Conservation (phyloP, 352 stramenopile species). For the Peronospora farinosa region DNA sequence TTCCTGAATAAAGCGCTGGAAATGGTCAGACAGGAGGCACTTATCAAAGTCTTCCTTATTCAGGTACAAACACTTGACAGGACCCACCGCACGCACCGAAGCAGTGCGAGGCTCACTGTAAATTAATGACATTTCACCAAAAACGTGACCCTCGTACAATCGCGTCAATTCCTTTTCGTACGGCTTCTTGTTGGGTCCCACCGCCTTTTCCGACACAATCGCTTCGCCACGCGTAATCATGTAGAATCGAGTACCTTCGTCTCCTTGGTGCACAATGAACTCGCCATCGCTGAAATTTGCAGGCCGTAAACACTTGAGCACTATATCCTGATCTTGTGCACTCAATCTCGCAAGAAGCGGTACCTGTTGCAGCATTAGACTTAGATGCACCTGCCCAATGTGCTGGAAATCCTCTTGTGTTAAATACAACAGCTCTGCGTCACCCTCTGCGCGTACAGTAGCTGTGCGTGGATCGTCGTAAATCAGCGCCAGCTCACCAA, state of each 20-base stretch:
- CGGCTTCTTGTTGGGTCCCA: slow-evolving; percentile 31
- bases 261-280: slow-evolving; percentile 86
- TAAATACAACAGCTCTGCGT: slow-evolving; percentile 79
- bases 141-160: slow-evolving; percentile 85
- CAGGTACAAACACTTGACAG: slow-evolving; percentile 82
- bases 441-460: slow-evolving; percentile 66
- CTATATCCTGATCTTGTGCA: slow-evolving; percentile 70
- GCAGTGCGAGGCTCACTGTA: slow-evolving; percentile 83
- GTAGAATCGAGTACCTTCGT: slow-evolving; percentile 84
- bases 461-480: slow-evolving; percentile 86
- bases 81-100: slow-evolving; percentile 67
- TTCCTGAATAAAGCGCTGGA: slow-evolving; percentile 83
- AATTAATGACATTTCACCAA: slow-evolving; percentile 86
- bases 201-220: slow-evolving; percentile 68
- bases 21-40: slow-evolving; percentile 73
- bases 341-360: slow-evolving; percentile 66
- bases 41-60: slow-evolving; percentile 87
- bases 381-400: slow-evolving; percentile 81
- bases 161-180: slow-evolving; percentile 76
- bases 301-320: slow-evolving; percentile 73
- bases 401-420: slow-evolving; percentile 85
- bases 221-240: slow-evolving; percentile 87
- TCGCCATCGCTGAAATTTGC: slow-evolving; percentile 82
- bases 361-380: slow-evolving; percentile 84
- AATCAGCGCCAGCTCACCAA: slow-evolving; percentile 89